Conservation (phyloP, 2,329 filamentous ascomycete species). For the Gaeumannomyces tritici region DNA sequence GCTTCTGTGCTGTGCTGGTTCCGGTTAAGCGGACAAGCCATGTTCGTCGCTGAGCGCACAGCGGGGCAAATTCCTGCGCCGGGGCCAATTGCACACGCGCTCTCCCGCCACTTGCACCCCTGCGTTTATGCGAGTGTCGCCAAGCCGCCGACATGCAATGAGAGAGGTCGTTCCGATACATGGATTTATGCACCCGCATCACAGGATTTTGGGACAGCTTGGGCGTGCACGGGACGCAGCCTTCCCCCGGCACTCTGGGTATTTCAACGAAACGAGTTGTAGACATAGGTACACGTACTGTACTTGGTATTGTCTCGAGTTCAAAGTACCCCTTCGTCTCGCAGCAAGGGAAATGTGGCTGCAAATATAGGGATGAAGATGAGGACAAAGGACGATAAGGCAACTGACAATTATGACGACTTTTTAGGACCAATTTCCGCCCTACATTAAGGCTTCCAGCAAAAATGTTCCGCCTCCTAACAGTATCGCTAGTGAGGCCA, state of each 20-base stretch:
- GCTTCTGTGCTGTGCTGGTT: too few species aligned
- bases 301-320: constrained; percentile 38
- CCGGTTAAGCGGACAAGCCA: background rate
- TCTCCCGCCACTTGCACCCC: too few species aligned
- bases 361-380: constrained; percentile 10
- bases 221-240: too few species aligned
- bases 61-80: background rate
- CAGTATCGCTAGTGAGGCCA: too few species aligned
- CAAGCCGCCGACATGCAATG: background rate
- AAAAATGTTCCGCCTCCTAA: constrained; percentile 9
- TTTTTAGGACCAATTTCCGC: constrained; percentile 37
- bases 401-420: constrained; percentile 16
- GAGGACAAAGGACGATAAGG: constrained; percentile 10
- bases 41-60: background rate
- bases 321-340: constrained; percentile 24
- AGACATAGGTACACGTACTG: too few species aligned
- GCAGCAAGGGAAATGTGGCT: background rate
- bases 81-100: background rate
- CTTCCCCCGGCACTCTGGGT: too few species aligned
- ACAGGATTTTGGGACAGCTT: too few species aligned
- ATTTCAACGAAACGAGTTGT: too few species aligned
- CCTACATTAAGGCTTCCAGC: constrained; percentile 33
- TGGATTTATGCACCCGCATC: too few species aligned
- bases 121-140: background rate
- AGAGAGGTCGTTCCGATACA: too few species aligned